Conservation (phyloP, 345 rosid species). For the Camelina hispida region DNA sequence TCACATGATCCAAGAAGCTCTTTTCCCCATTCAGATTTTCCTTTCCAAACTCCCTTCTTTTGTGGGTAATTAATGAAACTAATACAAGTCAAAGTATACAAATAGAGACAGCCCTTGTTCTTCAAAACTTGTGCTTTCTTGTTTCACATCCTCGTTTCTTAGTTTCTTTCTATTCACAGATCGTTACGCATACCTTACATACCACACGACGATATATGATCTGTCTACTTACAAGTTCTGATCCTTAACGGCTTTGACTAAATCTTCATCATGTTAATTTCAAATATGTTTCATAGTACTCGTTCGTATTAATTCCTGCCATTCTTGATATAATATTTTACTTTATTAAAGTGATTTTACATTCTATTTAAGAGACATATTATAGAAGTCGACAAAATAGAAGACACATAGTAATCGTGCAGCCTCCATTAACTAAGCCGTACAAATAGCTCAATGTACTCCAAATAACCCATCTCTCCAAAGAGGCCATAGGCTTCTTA, state of each 20-base stretch:
- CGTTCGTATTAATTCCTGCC: background rate
- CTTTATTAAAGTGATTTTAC: background rate
- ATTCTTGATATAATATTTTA: background rate
- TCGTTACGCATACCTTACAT: slow-evolving; percentile 22
- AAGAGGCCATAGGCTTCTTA: slow-evolving; percentile 43
- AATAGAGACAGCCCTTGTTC: slow-evolving; percentile 25
- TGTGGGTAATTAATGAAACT: slow-evolving; percentile 18
- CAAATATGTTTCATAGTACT: background rate
- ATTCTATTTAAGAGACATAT: background rate
- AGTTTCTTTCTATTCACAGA: background rate
- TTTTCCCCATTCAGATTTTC: slow-evolving; percentile 40
- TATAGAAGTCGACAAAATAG: background rate
- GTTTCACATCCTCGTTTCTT: slow-evolving; percentile 28
- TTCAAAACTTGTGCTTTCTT: slow-evolving; percentile 35
- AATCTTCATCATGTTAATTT: too few species aligned
- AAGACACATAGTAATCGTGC: slow-evolving; percentile 12
- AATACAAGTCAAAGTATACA: slow-evolving; percentile 32
- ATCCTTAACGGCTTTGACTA: slow-evolving; percentile 10
- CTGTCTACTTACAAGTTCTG: background rate
- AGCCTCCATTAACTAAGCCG: slow-evolving; percentile 40
- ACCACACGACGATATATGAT: background rate
- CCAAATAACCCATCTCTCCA: slow-evolving; percentile 33
- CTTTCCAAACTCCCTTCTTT: slow-evolving; percentile 24
- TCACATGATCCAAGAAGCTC: slow-evolving; percentile 49
- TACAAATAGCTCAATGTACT: slow-evolving; percentile 43